phyloP scores from a whole-genome alignment of 768 basidiomycete genomes.

The Macrolepiota albuminosa region DNA sequence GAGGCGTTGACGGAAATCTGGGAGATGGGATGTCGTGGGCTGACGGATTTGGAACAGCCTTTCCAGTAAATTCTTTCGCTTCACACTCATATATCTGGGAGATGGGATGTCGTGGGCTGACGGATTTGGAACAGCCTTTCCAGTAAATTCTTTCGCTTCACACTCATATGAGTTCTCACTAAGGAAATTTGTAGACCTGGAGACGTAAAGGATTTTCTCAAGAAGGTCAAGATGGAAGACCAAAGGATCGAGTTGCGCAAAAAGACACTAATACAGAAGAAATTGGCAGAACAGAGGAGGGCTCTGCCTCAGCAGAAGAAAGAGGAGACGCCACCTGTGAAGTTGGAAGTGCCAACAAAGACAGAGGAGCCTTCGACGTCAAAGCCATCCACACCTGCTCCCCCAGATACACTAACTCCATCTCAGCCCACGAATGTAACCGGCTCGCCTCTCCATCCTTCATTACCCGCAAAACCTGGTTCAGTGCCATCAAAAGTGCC shows the following conservation, averaged over 20 bases:
- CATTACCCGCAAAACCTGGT: constrained; percentile 68
- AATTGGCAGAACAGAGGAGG: constrained; percentile 20
- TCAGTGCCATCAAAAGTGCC: constrained; percentile 25
- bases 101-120: constrained; percentile 66
- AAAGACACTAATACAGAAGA: constrained; percentile 27
- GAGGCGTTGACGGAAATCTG: constrained; percentile 75
- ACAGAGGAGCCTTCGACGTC: constrained; percentile 9
- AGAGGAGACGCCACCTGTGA: constrained; percentile 10
- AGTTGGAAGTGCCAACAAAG: constrained; percentile 14
- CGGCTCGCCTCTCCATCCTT: constrained; percentile 56
- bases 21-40: constrained; percentile 72
- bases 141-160: constrained; percentile 37
- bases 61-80: constrained; percentile 47
- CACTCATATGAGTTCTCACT: not conserved
- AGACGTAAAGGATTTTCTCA: constrained; percentile 70
- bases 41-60: constrained; percentile 57
- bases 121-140: constrained; percentile 62
- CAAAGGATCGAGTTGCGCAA: constrained; percentile 51
- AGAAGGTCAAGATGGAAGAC: constrained; percentile 66
- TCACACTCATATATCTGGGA: constrained; percentile 51
- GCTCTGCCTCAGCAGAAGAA: constrained; percentile 13
- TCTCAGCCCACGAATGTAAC: constrained; percentile 26
- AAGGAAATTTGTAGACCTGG: constrained; percentile 45
- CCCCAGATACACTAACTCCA: constrained; percentile 18
- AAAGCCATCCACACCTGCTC: constrained; percentile 13